These are phyloP conservation scores for Nicotiana benthamiana DNA, from an alignment of 257 asterid genomes.

Conservation along the genomic window DNA sequence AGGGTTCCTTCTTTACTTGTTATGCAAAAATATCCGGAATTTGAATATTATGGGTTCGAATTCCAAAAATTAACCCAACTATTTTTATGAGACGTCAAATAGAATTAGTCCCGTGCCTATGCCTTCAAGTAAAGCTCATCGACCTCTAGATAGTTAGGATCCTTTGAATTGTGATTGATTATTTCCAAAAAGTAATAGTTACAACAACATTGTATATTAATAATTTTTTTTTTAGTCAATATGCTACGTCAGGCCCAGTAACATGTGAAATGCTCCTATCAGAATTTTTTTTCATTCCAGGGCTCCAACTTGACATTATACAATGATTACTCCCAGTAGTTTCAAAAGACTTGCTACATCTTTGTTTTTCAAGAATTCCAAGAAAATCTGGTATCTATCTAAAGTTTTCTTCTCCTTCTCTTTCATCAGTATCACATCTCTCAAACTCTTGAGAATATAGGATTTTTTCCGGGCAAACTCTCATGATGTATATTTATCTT, in stretches of 20 bases:
- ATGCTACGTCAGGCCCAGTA: no score
- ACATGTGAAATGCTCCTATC: no score
- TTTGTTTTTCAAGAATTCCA: neutral
- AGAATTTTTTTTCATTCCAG: no score
- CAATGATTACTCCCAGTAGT: neutral
- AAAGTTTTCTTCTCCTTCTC: neutral
- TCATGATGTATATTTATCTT: neutral
- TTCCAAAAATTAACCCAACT: neutral
- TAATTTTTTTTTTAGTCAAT: no score
- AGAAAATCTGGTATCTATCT: neutral
- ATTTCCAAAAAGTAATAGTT: neutral
- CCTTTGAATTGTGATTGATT: no score
- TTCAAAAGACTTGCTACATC: neutral
- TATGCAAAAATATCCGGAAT: neutral
- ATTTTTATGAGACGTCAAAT: no score
- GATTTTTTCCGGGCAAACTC: neutral
- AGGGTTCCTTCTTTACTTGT: neutral
- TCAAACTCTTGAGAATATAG: neutral
- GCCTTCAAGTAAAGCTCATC: no score
- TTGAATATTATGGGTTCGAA: neutral
- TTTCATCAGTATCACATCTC: neutral
- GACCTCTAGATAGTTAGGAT: no score
- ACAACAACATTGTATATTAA: neutral
- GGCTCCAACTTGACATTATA: neutral
- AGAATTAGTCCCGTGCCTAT: no score